Evolutionary conservation across 2,329 filamentous ascomycete genomes (phyloP).

Genomic region (Seiridium cupressi): DNA sequence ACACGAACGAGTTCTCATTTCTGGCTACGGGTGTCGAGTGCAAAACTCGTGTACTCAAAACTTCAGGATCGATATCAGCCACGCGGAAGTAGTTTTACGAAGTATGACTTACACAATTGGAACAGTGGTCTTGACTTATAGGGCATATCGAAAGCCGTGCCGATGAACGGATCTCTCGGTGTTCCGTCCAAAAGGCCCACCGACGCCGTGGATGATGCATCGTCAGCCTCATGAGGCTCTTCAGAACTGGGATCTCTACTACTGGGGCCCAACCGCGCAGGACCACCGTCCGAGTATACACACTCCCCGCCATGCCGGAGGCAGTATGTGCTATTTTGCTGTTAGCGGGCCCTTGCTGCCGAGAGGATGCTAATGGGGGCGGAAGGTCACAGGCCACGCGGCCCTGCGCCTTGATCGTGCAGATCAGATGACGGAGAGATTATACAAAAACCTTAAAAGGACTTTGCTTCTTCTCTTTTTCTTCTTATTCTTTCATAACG

Average conservation of each 20-base stretch:
- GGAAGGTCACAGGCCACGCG: neutral
- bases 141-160: slow-evolving; percentile 29
- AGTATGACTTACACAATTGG: slow-evolving; percentile 30
- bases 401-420: neutral
- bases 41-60: slow-evolving; percentile 39
- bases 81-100: slow-evolving; percentile 4
- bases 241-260: slow-evolving; percentile 14
- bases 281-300: slow-evolving; percentile 26
- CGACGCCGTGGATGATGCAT: slow-evolving; percentile 6
- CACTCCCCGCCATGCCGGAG: slow-evolving; percentile 43
- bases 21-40: slow-evolving; percentile 38
- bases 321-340: slow-evolving; percentile 37
- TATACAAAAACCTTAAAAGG: too few relatives aligned
- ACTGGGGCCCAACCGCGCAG: slow-evolving; percentile 13
- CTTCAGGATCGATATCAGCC: slow-evolving; percentile 21
- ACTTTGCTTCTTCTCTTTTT: too few relatives aligned
- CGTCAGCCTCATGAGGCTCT: slow-evolving; percentile 19
- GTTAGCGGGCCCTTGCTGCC: slow-evolving; percentile 9
- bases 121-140: slow-evolving; percentile 33
- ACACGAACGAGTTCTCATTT: slow-evolving; percentile 31
- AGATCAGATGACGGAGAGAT: neutral
- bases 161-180: slow-evolving; percentile 26
- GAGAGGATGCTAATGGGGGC: neutral
- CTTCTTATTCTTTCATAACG: slow-evolving; percentile 18
- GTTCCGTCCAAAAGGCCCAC: slow-evolving; percentile 16